A percentile compares a stretch with the other conserved stretches of the same genome.
Evolutionary conservation across 2,329 filamentous ascomycete species (phyloP).

Genomic region (Aspergillus sp.): DNA sequence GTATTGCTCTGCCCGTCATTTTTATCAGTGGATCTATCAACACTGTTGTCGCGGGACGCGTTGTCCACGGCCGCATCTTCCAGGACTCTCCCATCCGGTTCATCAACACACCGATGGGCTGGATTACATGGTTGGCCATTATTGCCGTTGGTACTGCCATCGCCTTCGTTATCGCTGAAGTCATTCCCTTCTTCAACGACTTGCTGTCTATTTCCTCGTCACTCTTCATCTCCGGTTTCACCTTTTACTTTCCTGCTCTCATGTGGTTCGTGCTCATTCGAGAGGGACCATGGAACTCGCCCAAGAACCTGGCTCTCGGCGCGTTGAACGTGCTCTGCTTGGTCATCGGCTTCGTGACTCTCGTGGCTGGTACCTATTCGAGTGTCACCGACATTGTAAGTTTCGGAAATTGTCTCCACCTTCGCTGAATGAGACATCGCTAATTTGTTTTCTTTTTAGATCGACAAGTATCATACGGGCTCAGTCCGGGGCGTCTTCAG

Average conservation of each 20-base stretch:
- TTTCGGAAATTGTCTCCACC: background rate
- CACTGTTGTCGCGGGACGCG: conserved; percentile 33
- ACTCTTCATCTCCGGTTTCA: conserved; percentile 84
- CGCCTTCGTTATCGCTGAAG: conserved; percentile 82
- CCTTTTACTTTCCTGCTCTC: conserved; percentile 66
- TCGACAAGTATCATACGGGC: conserved; percentile 64
- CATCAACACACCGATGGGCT: conserved; percentile 36
- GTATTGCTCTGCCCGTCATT: conserved; percentile 35
- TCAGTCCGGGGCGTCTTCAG: conserved; percentile 68
- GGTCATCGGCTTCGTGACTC: conserved; percentile 68
- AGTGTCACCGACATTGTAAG: conserved; percentile 45
- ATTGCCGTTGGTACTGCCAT: conserved; percentile 63
- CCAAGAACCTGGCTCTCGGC: conserved; percentile 54
- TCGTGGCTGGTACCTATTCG: conserved; percentile 75
- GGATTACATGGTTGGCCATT: conserved; percentile 33
- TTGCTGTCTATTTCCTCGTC: conserved; percentile 53
- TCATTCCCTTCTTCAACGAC: conserved; percentile 83
- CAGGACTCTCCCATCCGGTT: conserved; percentile 36
- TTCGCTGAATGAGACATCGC: background rate
- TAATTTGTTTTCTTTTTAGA: conserved; percentile 24
- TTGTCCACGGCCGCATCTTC: conserved; percentile 36
- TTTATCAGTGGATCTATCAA: conserved; percentile 41
- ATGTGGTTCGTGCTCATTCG: conserved; percentile 34
- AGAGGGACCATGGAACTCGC: conserved; percentile 26
- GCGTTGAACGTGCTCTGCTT: conserved; percentile 69